These are phyloP conservation scores for Fistulina hepatica DNA, from an alignment of 1,284 basidiomycete species.

Conservation along the genomic window DNA sequence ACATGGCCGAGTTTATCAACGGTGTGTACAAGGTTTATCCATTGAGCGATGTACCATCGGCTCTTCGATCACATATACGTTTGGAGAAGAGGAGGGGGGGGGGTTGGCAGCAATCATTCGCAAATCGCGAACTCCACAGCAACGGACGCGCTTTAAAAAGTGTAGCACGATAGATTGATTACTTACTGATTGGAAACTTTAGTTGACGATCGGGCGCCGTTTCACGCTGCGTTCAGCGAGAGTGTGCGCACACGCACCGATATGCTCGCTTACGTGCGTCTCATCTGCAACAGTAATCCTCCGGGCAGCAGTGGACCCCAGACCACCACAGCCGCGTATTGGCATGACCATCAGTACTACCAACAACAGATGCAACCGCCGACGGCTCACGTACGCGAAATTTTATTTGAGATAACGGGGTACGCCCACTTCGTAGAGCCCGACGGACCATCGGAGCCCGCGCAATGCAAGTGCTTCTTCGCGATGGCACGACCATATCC, in stretches of 20 bases:
- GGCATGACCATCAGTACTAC: too few species aligned
- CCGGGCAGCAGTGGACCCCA: not conserved
- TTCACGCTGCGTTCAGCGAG: constrained; percentile 23
- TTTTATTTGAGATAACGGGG: constrained; percentile 67
- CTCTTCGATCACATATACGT: too few species aligned
- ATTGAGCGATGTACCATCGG: too few species aligned
- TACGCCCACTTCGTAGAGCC: constrained; percentile 45
- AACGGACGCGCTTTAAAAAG: not conserved
- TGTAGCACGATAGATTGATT: constrained; percentile 7
- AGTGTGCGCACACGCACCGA: constrained; percentile 17
- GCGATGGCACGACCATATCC: constrained; percentile 69
- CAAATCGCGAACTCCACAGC: too few species aligned
- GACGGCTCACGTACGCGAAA: constrained; percentile 25
- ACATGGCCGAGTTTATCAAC: constrained; percentile 56
- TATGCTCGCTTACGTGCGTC: constrained; percentile 41
- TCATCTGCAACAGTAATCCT: constrained; percentile 30
- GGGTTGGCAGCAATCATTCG: too few species aligned
- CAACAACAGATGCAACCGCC: constrained; percentile 15
- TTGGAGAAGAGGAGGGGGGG: too few species aligned
- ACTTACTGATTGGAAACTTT: constrained; percentile 10
- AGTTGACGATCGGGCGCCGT: constrained; percentile 54
- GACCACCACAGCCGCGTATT: constrained; percentile 1
- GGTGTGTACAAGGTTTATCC: constrained; percentile 37
- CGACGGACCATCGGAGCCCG: constrained; percentile 19
- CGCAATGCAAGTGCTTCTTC: constrained; percentile 47